Evolutionary conservation across 2,329 filamentous ascomycete species (phyloP), one percentile per base, ranked within the genome.

Genomic region (Pseudogymnoascus sp.): DNA sequence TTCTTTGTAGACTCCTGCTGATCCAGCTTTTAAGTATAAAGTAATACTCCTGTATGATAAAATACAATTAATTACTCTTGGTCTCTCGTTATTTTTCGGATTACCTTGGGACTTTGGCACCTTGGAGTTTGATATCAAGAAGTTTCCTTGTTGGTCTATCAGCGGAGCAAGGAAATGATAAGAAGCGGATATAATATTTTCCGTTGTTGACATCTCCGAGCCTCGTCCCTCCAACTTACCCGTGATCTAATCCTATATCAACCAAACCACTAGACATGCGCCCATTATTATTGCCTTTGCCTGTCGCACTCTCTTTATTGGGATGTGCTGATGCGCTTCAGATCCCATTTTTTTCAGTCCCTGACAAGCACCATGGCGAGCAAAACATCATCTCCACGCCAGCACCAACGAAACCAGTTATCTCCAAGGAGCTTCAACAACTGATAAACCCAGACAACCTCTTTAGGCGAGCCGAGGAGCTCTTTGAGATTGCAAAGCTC

Each of bases 401-500:
- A 60, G 37, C 64, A 36, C 65, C 67, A 29, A 62, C 65, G 2
- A 63, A 68, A 4, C 63, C 83, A 60, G 74, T 86, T 57, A 79
- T 80, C 69, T 81, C 81, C 54, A 74, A 83, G 68, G 72, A 74
- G 11, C 76, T 88, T 1, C 83, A 88, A 72, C 74, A 73, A 13
- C 75, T 75, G 63, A 86, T 90, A 72, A 77, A 74, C 15, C 72
- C 74, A 40, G 74, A 81, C 15, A 82, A 80, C 24, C 80, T 90
- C 5, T 72, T 86, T 41, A 72, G 76, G 4, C 82, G 85, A 17
- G 83, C 87, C 4, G 76, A 85, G 67, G 72, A 82, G 40, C 79
- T 90, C 7, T 89, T 81, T 67, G 75, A 81, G 59, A 81, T 89
- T 61, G 86, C 87, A 0, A 77, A 85, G 71, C 75, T 79, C 60